phyloP scores from a whole-genome alignment of 2,329 filamentous ascomycete species.

The Cryphonectria radicalis region DNA sequence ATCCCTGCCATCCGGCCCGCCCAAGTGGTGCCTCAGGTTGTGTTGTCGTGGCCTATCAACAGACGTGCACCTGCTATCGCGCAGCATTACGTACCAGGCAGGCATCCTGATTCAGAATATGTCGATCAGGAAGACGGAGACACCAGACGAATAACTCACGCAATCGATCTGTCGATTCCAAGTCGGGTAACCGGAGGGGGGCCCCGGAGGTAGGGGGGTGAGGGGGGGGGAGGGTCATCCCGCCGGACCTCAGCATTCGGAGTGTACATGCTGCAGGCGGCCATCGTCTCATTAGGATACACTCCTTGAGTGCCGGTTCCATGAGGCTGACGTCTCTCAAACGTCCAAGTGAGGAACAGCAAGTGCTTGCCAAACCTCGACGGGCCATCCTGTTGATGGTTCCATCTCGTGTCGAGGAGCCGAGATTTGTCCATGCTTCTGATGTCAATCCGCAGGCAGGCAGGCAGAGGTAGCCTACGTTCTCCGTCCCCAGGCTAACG shows the following conservation, averaged over 20 bases:
- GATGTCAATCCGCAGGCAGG: neutral
- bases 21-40: conserved; percentile 11
- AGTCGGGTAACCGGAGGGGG: too few relatives aligned
- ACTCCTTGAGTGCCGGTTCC: neutral
- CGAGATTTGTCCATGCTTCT: neutral
- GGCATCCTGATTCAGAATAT: conserved; percentile 14
- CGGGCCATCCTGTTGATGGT: neutral
- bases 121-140: conserved; percentile 3
- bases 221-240: neutral
- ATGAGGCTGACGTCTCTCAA: neutral
- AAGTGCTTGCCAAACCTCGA: neutral
- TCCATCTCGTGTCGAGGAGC: neutral
- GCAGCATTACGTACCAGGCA: conserved; percentile 11
- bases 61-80: conserved; percentile 18
- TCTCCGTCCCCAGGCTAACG: conserved; percentile 17
- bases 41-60: conserved; percentile 1
- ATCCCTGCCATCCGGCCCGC: conserved; percentile 12
- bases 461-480: conserved; percentile 14
- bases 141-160: neutral
- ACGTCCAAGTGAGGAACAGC: neutral
- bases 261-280: neutral
- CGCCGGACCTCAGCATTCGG: neutral
- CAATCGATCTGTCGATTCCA: conserved; percentile 5
- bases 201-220: too few relatives aligned
- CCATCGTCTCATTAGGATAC: neutral